Conservation (phyloP, 129 eudicot species). For the Ambrosia artemisiifolia region DNA sequence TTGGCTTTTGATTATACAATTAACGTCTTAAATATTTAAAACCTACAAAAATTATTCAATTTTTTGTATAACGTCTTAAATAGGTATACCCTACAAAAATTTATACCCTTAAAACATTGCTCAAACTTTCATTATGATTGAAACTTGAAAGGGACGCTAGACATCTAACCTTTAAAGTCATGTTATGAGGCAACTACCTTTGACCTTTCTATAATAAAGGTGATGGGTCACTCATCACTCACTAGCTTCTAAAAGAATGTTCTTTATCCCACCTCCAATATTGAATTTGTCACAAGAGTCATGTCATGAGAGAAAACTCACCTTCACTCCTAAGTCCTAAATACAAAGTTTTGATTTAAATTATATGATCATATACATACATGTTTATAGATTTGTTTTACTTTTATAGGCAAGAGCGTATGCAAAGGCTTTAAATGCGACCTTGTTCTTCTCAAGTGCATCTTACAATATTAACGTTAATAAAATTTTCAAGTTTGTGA, state of each 20-base stretch:
- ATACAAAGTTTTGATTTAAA: background rate
- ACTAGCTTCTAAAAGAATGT: conserved; percentile 30
- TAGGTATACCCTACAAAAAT: background rate
- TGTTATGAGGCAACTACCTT: conserved; percentile 10
- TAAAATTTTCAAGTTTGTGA: conserved; percentile 73
- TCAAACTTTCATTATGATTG: conserved; percentile 9
- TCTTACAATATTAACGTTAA: conserved; percentile 84
- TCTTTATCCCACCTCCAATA: conserved; percentile 29
- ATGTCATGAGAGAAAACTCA: conserved; percentile 7
- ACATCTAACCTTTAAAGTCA: conserved; percentile 18
- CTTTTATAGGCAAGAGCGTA: conserved; percentile 63
- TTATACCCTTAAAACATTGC: background rate
- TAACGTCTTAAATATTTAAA: too few species aligned
- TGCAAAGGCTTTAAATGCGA: conserved; percentile 76
- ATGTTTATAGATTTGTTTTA: background rate
- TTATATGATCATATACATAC: background rate
- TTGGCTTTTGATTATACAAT: too few species aligned
- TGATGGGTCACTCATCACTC: conserved; percentile 25
- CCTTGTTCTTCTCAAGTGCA: conserved; percentile 79
- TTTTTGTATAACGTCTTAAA: too few species aligned
- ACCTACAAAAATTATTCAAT: too few species aligned
- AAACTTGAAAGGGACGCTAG: conserved; percentile 6
- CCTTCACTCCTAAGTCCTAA: background rate
- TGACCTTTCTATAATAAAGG: conserved; percentile 24
- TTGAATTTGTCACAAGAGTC: conserved; percentile 29